Conservation (phyloP, 75 land plant species). For the Cryptomeria japonica region DNA sequence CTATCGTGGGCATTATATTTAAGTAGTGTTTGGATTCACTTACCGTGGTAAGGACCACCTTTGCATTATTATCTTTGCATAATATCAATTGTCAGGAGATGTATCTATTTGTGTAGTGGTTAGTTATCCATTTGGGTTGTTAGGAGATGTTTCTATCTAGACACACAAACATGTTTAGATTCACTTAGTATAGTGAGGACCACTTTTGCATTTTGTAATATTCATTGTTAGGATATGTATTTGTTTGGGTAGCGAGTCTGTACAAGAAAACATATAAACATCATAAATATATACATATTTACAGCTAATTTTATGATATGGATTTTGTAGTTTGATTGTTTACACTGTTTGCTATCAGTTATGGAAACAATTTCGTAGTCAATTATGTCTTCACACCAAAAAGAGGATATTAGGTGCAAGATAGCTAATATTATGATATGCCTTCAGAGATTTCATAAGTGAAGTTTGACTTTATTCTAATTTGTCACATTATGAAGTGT, state of each 20-base stretch:
- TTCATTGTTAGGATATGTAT: no score
- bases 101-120: not conserved
- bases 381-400: not conserved
- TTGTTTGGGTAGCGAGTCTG: no score
- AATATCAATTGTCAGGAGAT: not conserved
- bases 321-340: not conserved
- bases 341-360: not conserved
- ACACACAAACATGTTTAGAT: no score
- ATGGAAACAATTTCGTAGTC: not conserved
- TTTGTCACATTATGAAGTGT: constrained; percentile 5
- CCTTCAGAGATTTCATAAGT: not conserved
- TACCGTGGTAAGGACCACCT: not conserved
- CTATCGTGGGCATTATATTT: not conserved
- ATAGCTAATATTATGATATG: not conserved
- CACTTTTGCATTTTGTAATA: no score
- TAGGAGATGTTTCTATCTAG: not conserved
- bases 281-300: no score
- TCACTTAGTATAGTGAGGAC: no score
- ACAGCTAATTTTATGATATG: not conserved
- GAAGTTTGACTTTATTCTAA: not conserved
- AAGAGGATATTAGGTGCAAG: not conserved
- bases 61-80: not conserved
- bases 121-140: not conserved
- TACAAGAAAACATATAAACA: no score
- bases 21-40: not conserved